Base-by-base conservation (phyloP, 2,329 filamentous ascomycete genomes). In the Cladosporium halotolerans region DNA sequence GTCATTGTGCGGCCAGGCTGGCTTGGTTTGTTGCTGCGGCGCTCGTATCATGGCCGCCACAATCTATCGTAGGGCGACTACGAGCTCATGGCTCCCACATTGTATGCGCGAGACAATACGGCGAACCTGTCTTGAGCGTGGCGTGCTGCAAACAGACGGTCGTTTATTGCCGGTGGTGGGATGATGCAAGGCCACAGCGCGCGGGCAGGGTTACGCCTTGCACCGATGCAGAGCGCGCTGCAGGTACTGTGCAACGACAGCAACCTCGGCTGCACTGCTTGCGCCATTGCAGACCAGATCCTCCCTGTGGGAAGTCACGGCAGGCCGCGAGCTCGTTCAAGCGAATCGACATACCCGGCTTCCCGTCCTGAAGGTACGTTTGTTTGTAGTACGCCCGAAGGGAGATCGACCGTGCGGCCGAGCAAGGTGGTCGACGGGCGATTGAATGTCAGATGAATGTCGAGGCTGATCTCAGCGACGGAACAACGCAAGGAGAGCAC, bases 211-310 rank as follows among this genome's bases (percentile, higher is more conserved):
- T 45, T 11, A 34, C 42, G 47, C 50, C 42, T 32, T 32, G 45
- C 31, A 36, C 52, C 16, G 38, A 58, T 45, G 52, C 54, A 55
- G 52, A 44, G 33, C 34, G 49, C 33, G 52, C 45, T 58, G 48
- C 57, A 58, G 55, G 46, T 57, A 42, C 34, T 39, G 57, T 55
- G 45, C 34, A 45, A 57, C 57, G 7, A 28, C 33, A 23, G 34
- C 5, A 28, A 44, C 39, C 44, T 38, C 33, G 44, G 34, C 38
- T 45, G 44, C 51, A 53, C 41, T 52, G 50, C 41, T 43, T 10
- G 44, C 28, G 49, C 33, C 38, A 28, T 28, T 41, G 34, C 33
- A n/a, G 34, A 28, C 23, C 23, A 28, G 23, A 28, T 2, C 23
- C 7, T 28, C 23, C 23, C 23, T 28, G 23, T 28, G 23, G 23